Evolutionary conservation across 177 flowering plant species (phyloP).

Genomic region (Vitis hybrid): DNA sequence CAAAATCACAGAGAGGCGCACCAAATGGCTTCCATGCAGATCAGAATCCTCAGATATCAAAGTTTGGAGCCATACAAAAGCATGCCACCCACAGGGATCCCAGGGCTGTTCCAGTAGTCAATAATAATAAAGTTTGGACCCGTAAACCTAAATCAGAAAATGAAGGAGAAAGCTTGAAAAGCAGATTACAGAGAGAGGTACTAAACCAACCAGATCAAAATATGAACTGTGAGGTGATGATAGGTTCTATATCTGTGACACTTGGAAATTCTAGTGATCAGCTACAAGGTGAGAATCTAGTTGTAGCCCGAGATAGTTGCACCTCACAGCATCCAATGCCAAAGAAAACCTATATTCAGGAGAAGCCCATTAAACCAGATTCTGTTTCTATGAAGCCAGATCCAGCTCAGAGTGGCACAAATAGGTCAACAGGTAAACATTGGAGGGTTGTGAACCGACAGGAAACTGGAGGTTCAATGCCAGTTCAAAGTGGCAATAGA

Average conservation of each 20-base stretch:
- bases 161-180: constrained; percentile 25
- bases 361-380: constrained; percentile 36
- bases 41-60: constrained; percentile 36
- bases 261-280: constrained; percentile 32
- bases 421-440: constrained; percentile 34
- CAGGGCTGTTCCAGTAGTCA: constrained; percentile 25
- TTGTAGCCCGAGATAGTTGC: constrained; percentile 23
- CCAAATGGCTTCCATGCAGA: constrained; percentile 41
- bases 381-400: constrained; percentile 23
- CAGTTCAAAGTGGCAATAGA: constrained; percentile 23
- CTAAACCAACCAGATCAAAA: constrained; percentile 21
- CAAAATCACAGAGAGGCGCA: constrained; percentile 36
- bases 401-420: constrained; percentile 24
- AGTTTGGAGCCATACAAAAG: constrained; percentile 39
- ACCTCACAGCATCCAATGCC: constrained; percentile 24
- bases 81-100: constrained; percentile 36
- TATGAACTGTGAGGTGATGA: constrained; percentile 53
- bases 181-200: constrained; percentile 23
- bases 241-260: constrained; percentile 75
- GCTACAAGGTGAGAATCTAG: constrained; percentile 12
- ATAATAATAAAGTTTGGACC: constrained; percentile 66
- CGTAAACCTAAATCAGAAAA: constrained; percentile 46
- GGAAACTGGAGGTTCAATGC: constrained; percentile 26
- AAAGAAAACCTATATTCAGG: constrained; percentile 25
- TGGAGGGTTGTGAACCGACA: constrained; percentile 68